Conservation (phyloP, 2,329 filamentous ascomycete species). For the Arthrobotrys megalospora region DNA sequence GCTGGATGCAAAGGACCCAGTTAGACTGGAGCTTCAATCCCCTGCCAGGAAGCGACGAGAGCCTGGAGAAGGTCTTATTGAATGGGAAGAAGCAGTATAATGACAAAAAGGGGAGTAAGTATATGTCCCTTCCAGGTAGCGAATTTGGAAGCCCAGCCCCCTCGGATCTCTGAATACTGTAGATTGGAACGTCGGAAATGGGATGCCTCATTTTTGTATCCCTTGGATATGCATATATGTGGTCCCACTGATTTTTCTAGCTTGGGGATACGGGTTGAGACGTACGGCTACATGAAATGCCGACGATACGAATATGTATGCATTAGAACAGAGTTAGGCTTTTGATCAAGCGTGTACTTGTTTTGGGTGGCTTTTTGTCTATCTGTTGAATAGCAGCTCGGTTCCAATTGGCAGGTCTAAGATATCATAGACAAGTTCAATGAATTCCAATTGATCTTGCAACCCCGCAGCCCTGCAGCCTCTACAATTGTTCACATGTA, state of each 20-base stretch:
- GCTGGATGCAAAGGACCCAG: slow-evolving; percentile 47
- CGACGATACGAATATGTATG: too few relatives aligned
- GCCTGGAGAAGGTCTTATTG: slow-evolving; percentile 47
- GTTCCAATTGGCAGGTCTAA: too few relatives aligned
- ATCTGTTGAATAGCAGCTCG: too few relatives aligned
- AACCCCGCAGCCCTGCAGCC: too few relatives aligned
- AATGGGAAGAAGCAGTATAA: slow-evolving; percentile 56
- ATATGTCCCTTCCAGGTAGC: neutral
- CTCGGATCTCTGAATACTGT: slow-evolving; percentile 19
- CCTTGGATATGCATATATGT: too few relatives aligned
- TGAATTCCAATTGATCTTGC: too few relatives aligned
- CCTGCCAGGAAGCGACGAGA: slow-evolving; percentile 43
- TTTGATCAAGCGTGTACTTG: neutral
- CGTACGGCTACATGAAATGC: neutral
- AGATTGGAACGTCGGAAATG: too few relatives aligned
- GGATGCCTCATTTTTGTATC: too few relatives aligned
- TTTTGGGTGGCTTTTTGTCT: too few relatives aligned
- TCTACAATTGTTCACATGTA: too few relatives aligned
- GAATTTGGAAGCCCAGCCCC: slow-evolving; percentile 16
- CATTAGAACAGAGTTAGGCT: neutral
- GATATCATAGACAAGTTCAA: too few relatives aligned
- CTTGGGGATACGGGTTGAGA: neutral
- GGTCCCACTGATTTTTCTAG: neutral
- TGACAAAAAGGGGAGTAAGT: slow-evolving; percentile 48
- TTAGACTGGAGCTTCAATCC: slow-evolving; percentile 49